phyloP scores from a whole-genome alignment of 2,329 filamentous ascomycete genomes.

The Epichloe sp. region DNA sequence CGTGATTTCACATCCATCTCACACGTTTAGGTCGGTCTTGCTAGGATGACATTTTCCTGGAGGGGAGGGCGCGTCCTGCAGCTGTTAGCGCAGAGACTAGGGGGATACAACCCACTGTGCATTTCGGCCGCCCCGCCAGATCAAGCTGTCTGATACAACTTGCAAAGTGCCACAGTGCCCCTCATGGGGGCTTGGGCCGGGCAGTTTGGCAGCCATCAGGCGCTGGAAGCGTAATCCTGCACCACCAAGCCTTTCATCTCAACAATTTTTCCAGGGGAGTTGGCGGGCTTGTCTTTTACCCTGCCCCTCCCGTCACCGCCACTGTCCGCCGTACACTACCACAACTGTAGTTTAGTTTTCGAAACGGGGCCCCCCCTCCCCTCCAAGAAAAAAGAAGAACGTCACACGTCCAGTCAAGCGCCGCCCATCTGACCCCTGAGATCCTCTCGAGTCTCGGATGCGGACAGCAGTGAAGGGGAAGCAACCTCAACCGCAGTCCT shows the following conservation, averaged over 20 bases:
- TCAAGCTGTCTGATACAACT: too few relatives aligned
- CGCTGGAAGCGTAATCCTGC: too few relatives aligned
- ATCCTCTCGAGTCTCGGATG: slow-evolving; percentile 12
- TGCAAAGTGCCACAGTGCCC: too few relatives aligned
- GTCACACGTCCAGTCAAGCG: slow-evolving; percentile 8
- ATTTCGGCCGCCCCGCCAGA: too few relatives aligned
- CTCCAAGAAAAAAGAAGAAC: not conserved
- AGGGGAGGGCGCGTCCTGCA: not conserved
- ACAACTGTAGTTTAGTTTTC: not conserved
- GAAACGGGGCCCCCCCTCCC: slow-evolving; percentile 1
- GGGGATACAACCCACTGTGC: not conserved
- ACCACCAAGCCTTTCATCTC: too few relatives aligned
- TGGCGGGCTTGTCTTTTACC: too few relatives aligned
- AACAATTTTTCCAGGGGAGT: too few relatives aligned
- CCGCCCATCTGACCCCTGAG: slow-evolving; percentile 11
- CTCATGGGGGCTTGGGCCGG: too few relatives aligned
- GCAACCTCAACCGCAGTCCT: not conserved
- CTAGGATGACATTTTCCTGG: too few relatives aligned
- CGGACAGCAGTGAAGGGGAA: slow-evolving; percentile 10
- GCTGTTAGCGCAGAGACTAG: not conserved
- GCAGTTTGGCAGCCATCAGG: too few relatives aligned
- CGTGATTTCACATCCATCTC: too few relatives aligned
- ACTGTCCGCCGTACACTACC: not conserved
- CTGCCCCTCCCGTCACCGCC: not conserved
- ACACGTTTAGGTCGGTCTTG: too few relatives aligned